Base-by-base conservation (phyloP, 1,139 yeast species). In the Candida frijolesensis region DNA sequence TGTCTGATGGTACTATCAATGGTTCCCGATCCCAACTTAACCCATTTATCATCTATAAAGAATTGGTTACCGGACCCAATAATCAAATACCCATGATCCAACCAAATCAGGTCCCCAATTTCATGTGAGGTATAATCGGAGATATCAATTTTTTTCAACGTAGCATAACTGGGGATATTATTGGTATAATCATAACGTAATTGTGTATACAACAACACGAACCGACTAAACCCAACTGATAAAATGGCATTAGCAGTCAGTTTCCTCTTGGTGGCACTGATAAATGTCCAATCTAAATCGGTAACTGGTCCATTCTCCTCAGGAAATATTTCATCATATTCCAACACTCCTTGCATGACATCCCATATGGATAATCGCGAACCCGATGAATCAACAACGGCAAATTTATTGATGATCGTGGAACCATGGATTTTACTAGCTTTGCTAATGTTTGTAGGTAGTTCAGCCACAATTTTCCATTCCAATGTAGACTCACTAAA, bases 31-130 rank as follows among this genome's bases (percentile, higher is more conserved):
- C 71, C 76, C 42, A 76, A 54, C 46, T 65, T 63, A 12, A 76
- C 67, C 76, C 80, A 71, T 58, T 87, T 84, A 62, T 90, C 96
- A 54, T 88, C 89, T 47, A 91, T 79, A 60, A 88, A 90, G 46
- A 92, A 78, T 64, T 91, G 97, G 64, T 92, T 92, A 0, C 98
- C 97, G 18, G 95, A 79, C 4, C 95, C 97, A 51, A 89, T 82
- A 1, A 89, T 92, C 54, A 91, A 76, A 33, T 84, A 80, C 0
- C 96, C 96, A 57, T 85, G 83, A 50, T 80, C 78, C 52, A 92
- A 71, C 97, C 97, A 92, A 9, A 88, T 76, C 37, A 95, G 87
- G 64, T 92, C 97, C 4, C 96, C 97, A 55, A 92, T 90, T 18
- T 74, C 77, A 65, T 91, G 97, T 0, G 87, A 74, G 0, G 97